Base-by-base conservation (phyloP, 2,329 filamentous ascomycete species). In the Scortechinia acanthostroma region DNA sequence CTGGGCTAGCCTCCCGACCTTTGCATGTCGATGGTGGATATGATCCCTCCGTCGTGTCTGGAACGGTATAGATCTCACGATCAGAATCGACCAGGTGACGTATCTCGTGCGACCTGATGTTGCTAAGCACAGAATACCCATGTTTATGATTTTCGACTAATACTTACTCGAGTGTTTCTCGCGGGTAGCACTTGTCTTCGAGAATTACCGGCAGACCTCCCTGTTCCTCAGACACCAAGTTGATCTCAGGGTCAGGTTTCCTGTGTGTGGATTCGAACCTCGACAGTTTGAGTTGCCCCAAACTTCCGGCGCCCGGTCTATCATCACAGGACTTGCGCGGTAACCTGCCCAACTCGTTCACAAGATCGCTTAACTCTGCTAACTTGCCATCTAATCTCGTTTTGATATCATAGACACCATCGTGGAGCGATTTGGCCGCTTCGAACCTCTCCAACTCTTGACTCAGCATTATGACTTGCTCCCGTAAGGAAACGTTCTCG, bases 401-500 rank as follows among this genome's bases (percentile, higher is more conserved):
- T 54, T 76, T 80, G 48, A 82, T 65, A 4, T 64, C 64, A 47
- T 69, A 60, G 23, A 82, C 65, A 5, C 66, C 69, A 25, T 70
- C 65, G 42, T 58, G 57, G 20, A 75, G 62, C 20, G 59, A 62
- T 42, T 66, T 64, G 21, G 64, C 63, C 42, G 61, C 61, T 40
- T 67, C 61, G 23, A 66, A 63, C 52, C 68, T 66, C 51, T 76
- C 71, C 44, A 76, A 60, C 37, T 76, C 70, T 44, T 72, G 70
- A 42, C 74, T 70, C n/a, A 80, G 62, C 20, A 69, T 68, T 44
- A 82, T 71, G 5, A 78, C 68, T 52, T 78, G 70, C 58, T 82
- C 75, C 45, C 77, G 68, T 5, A 84, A 64, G 2, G 71, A 66
- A 17, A 81, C 63, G 51, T 83, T 83, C 48, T 83, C 77, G 21